These are phyloP conservation scores for Taphrina populina DNA, from an alignment of 1,139 yeast species.

Conservation along the genomic window DNA sequence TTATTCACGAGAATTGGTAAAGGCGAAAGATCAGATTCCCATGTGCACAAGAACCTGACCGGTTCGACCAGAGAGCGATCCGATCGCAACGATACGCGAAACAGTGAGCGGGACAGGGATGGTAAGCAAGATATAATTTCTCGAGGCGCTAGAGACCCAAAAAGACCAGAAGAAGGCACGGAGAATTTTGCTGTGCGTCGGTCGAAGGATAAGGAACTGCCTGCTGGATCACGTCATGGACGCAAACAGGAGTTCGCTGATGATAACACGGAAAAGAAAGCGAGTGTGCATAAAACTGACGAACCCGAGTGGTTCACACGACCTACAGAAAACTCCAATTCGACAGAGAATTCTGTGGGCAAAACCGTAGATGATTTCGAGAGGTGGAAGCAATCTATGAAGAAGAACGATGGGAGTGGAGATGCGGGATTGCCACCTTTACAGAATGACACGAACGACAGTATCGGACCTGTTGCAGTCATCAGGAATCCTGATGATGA, in stretches of 20 bases:
- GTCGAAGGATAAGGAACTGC: neutral
- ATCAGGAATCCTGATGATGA: neutral
- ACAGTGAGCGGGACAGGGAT: slow-evolving; percentile 13
- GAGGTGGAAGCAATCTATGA: slow-evolving; percentile 29
- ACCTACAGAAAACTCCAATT: neutral
- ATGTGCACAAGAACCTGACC: too few species aligned
- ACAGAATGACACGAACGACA: neutral
- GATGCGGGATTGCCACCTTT: slow-evolving; percentile 16
- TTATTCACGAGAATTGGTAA: too few species aligned
- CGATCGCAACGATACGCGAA: slow-evolving; percentile 2
- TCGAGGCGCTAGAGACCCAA: slow-evolving; percentile 2
- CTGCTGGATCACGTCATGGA: neutral
- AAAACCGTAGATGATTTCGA: slow-evolving; percentile 30
- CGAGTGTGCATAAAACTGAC: neutral
- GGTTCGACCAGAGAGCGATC: too few species aligned
- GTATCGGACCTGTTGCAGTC: neutral
- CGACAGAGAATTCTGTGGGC: slow-evolving; percentile 9
- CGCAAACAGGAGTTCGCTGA: neutral
- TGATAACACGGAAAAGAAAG: neutral
- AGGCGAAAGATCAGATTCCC: too few species aligned
- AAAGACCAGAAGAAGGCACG: slow-evolving; percentile 10
- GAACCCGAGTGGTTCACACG: slow-evolving; percentile 10
- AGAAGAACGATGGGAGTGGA: slow-evolving; percentile 21
- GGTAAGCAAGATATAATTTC: slow-evolving; percentile 2
- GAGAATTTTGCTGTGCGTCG: slow-evolving; percentile 13